Conservation (phyloP, 345 rosid genomes). For the Eucalyptus victrix region DNA sequence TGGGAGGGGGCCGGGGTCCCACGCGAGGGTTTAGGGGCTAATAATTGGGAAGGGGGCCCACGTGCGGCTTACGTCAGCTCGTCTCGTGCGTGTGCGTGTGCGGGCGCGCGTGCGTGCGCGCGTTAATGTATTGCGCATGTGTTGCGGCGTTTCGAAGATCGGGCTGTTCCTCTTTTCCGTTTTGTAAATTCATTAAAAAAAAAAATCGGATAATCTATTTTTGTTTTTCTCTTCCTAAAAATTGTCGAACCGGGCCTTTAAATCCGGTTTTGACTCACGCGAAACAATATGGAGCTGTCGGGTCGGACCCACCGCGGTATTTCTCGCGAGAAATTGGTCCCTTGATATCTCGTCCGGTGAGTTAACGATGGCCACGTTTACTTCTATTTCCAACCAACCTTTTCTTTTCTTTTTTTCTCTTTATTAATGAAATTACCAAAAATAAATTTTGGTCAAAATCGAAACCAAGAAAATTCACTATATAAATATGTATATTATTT, state of each 20-base stretch:
- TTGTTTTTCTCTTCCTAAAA: neutral
- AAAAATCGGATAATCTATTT: neutral
- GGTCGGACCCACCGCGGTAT: neutral
- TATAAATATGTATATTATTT: neutral
- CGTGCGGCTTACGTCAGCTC: neutral
- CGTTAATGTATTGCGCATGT: neutral
- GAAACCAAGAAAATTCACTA: neutral
- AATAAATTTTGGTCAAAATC: neutral
- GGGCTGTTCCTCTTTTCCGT: constrained; percentile 4
- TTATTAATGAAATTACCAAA: neutral
- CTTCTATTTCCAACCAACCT: neutral
- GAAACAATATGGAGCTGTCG: neutral
- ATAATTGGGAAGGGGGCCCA: neutral
- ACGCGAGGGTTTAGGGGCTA: neutral
- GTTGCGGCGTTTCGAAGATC: constrained; percentile 38
- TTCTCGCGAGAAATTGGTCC: neutral
- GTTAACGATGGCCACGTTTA: neutral
- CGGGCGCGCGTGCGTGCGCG: too few relatives aligned
- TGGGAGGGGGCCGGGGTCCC: neutral
- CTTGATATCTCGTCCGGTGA: neutral
- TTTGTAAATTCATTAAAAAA: neutral
- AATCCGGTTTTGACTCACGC: constrained; percentile 5
- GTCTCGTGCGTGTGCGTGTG: neutral
- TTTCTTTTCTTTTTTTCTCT: neutral
- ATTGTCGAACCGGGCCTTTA: neutral